phyloP scores from a whole-genome alignment of 2,329 filamentous ascomycete species.

The Xylaria sp. region DNA sequence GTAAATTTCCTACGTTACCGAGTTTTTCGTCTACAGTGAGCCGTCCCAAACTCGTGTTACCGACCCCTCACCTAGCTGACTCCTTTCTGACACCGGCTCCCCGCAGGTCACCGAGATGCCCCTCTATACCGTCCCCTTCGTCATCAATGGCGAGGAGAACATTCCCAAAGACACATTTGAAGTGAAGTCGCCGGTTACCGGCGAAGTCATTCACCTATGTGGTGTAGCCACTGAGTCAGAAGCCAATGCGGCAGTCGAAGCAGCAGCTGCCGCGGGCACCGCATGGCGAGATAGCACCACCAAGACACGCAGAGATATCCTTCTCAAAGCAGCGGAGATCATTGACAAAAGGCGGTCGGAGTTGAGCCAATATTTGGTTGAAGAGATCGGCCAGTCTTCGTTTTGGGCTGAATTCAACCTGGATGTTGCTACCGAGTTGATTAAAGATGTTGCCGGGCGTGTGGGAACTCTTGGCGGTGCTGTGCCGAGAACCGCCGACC shows the following conservation, averaged over 20 bases:
- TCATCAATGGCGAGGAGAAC: conserved; percentile 58
- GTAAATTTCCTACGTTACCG: neutral
- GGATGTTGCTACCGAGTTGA: conserved; percentile 49
- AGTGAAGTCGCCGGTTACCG: conserved; percentile 66
- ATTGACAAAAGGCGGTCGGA: conserved; percentile 65
- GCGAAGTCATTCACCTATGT: conserved; percentile 62
- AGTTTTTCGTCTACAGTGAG: neutral
- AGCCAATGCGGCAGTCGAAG: conserved; percentile 36
- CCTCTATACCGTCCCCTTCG: conserved; percentile 52
- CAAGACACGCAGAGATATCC: conserved; percentile 71
- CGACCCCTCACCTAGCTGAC: conserved; percentile 4
- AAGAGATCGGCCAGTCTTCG: conserved; percentile 56
- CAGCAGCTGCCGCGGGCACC: conserved; percentile 29
- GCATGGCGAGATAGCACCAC: conserved; percentile 54
- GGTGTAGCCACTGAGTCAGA: conserved; percentile 61
- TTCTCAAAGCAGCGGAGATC: conserved; percentile 74
- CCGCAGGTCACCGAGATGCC: conserved; percentile 38
- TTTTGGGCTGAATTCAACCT: conserved; percentile 58
- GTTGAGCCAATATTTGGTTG: conserved; percentile 66
- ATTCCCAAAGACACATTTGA: conserved; percentile 60
- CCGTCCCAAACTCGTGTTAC: neutral
- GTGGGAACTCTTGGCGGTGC: conserved; percentile 51
- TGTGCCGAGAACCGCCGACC: conserved; percentile 51
- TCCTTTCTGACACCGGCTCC: neutral
- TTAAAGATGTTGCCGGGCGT: conserved; percentile 57